Conservation (phyloP, 768 basidiomycete species). For the Russula sp. region DNA sequence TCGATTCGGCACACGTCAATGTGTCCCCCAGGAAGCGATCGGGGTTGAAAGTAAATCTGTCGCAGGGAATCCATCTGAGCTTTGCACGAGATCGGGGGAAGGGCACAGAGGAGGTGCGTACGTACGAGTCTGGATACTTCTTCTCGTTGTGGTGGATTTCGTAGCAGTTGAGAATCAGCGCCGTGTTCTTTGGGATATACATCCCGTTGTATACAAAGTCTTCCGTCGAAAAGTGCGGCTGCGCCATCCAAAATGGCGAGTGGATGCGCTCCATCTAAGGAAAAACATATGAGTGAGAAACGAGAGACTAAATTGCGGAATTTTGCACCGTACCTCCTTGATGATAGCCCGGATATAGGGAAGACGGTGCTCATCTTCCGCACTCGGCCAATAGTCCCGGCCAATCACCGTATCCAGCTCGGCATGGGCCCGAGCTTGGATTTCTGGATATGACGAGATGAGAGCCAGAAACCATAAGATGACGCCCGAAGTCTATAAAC, state of each 20-base stretch:
- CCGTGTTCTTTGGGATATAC: slow-evolving; percentile 28
- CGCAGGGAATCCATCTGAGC: neutral
- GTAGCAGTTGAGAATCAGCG: slow-evolving; percentile 26
- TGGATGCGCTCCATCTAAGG: slow-evolving; percentile 24
- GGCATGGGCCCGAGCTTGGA: slow-evolving; percentile 26
- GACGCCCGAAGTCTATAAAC: slow-evolving; percentile 29
- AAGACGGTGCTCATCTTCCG: slow-evolving; percentile 24
- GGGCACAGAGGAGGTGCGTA: no score
- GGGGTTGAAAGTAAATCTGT: slow-evolving; percentile 32
- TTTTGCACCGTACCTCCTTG: slow-evolving; percentile 23
- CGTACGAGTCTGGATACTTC: slow-evolving; percentile 35
- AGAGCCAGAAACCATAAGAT: slow-evolving; percentile 30
- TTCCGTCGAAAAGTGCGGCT: slow-evolving; percentile 27
- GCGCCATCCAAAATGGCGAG: slow-evolving; percentile 28
- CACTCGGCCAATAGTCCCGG: slow-evolving; percentile 22
- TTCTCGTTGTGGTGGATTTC: slow-evolving; percentile 26
- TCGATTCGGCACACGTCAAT: slow-evolving; percentile 36
- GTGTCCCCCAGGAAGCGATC: slow-evolving; percentile 38
- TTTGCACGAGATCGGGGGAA: neutral
- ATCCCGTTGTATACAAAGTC: slow-evolving; percentile 29
- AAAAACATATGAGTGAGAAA: neutral
- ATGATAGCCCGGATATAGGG: slow-evolving; percentile 27
- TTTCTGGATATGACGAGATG: slow-evolving; percentile 24
- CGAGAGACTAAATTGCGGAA: neutral
- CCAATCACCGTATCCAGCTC: slow-evolving; percentile 27